These are phyloP conservation scores for Neofusicoccum kwambonambiense DNA, from an alignment of 2,329 filamentous ascomycete species.

Conservation along the genomic window DNA sequence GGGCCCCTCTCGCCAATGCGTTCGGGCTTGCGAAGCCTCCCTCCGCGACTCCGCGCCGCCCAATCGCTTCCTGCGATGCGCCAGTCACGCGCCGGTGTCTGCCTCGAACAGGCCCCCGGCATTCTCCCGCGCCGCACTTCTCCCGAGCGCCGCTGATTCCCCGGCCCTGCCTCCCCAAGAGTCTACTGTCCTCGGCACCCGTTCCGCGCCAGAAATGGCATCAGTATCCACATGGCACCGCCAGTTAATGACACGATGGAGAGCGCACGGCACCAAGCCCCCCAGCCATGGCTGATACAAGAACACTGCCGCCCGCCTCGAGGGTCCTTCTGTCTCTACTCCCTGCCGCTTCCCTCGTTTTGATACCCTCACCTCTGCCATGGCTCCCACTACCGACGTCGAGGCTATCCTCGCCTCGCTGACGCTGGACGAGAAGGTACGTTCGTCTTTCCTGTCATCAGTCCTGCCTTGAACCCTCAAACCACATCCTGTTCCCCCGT, in stretches of 20 bases:
- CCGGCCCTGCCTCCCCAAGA: not conserved
- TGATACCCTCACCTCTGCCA: not conserved
- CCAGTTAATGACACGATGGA: not conserved
- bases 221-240: not conserved
- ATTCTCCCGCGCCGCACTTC: not conserved
- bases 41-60: too few species aligned
- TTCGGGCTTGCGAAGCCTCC: too few species aligned
- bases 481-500: too few species aligned
- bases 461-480: not conserved
- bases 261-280: not conserved
- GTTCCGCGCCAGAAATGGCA: constrained; percentile 6
- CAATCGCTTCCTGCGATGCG: too few species aligned
- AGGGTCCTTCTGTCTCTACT: not conserved
- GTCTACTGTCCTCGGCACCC: not conserved
- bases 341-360: not conserved
- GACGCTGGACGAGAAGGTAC: constrained; percentile 36
- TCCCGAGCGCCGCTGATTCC: not conserved
- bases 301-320: not conserved
- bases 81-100: too few species aligned
- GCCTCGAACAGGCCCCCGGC: too few species aligned
- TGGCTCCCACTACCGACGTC: constrained; percentile 27
- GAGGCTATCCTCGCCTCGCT: constrained; percentile 32
- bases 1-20: not conserved
- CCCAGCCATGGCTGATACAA: constrained; percentile 3
- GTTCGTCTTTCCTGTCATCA: too few species aligned